These are phyloP conservation scores for Cornus florida DNA, from an alignment of 148 eudicot genomes.

Conservation along the genomic window DNA sequence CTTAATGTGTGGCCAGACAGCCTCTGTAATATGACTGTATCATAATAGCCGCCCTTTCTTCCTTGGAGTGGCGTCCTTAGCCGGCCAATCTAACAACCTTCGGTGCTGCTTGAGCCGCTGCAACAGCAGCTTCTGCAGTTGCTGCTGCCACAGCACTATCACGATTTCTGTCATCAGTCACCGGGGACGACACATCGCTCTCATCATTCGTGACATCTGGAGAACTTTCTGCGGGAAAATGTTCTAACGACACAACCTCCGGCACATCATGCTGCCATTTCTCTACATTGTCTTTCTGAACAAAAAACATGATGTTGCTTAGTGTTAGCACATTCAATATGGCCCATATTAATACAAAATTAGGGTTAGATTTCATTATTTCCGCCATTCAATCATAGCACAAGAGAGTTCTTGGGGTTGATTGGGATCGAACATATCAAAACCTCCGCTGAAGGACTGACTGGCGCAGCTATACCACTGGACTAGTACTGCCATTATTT, in stretches of 20 bases:
- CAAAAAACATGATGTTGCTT: background rate
- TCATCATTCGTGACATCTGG: constrained; percentile 57
- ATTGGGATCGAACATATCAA: background rate
- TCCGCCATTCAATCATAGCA: background rate
- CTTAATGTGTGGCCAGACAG: constrained; percentile 31
- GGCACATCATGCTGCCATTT: constrained; percentile 59
- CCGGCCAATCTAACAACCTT: constrained; percentile 78
- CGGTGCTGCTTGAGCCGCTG: constrained; percentile 92
- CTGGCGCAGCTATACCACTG: too few relatives aligned
- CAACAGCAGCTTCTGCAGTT: constrained; percentile 91
- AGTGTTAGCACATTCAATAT: background rate
- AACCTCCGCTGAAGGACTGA: too few relatives aligned
- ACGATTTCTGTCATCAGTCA: constrained; percentile 43
- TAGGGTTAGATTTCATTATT: too few relatives aligned
- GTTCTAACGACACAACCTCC: constrained; percentile 82
- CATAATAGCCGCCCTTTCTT: constrained; percentile 71
- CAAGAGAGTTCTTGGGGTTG: background rate
- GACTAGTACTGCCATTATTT: too few relatives aligned
- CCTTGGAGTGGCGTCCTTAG: constrained; percentile 59
- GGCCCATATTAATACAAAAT: background rate
- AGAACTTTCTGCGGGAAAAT: constrained; percentile 74
- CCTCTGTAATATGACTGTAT: constrained; percentile 88
- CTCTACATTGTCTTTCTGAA: constrained; percentile 43
- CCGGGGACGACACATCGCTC: constrained; percentile 46
- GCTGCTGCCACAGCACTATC: constrained; percentile 80